Percentiles rank a stretch among this genome's conserved stretches.
Evolutionary conservation across 345 rosid genomes (phyloP).

Genomic region (Gynandropsis gynandra): DNA sequence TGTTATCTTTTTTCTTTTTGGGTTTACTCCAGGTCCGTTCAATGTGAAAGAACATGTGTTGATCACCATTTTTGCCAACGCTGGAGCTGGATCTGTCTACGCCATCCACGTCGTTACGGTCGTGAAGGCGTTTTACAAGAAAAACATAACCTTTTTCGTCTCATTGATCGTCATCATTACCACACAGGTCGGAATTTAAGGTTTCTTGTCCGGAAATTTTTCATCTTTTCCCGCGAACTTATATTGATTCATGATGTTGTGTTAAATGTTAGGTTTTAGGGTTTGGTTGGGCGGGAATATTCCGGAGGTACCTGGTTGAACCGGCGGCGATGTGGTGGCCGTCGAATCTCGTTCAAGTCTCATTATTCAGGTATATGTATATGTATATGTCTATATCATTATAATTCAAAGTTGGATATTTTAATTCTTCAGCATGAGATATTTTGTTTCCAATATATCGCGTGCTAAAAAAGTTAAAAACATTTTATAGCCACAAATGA

Average conservation of each 20-base stretch:
- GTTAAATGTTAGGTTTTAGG: slow-evolving; percentile 78
- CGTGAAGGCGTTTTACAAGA: slow-evolving; percentile 77
- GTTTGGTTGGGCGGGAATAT: slow-evolving; percentile 98
- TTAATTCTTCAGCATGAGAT: background rate
- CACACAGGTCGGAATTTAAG: slow-evolving; percentile 57
- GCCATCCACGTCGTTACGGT: slow-evolving; percentile 85
- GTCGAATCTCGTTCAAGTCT: slow-evolving; percentile 93
- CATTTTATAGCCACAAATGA: no score
- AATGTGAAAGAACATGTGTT: slow-evolving; percentile 95
- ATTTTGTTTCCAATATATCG: no score
- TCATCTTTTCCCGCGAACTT: background rate
- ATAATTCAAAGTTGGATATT: slow-evolving; percentile 12
- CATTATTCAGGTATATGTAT: slow-evolving; percentile 66
- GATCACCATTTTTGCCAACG: slow-evolving; percentile 87
- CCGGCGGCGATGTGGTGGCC: slow-evolving; percentile 99
- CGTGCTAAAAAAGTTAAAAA: no score
- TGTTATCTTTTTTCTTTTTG: no score
- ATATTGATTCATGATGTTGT: background rate
- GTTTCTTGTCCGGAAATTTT: background rate
- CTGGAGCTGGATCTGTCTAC: slow-evolving; percentile 92
- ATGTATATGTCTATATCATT: background rate
- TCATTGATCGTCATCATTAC: slow-evolving; percentile 75
- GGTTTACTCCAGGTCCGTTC: slow-evolving; percentile 52
- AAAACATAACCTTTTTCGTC: slow-evolving; percentile 71
- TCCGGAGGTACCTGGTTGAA: slow-evolving; percentile 78